A percentile compares a stretch with the other conserved stretches of the same genome.
These are phyloP conservation scores for Adansonia digitata DNA, from an alignment of 345 rosid genomes.

Conservation along the genomic window DNA sequence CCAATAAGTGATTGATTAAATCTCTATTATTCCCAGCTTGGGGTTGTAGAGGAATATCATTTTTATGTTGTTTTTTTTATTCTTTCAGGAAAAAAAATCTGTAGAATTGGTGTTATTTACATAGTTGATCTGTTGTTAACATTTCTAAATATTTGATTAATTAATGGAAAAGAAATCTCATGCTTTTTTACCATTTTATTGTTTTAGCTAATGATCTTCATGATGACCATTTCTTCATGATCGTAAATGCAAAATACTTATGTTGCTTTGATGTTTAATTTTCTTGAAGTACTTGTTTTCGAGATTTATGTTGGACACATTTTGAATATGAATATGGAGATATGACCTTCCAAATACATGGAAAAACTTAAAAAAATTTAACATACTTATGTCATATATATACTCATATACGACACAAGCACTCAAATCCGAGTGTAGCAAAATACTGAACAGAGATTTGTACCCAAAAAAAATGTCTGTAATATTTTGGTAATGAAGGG, in stretches of 20 bases:
- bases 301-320: too few relatives aligned
- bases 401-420: too few relatives aligned
- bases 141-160: constrained; percentile 55
- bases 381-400: too few relatives aligned
- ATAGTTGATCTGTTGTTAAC: constrained; percentile 43
- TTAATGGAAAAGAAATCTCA: constrained; percentile 29
- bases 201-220: neutral
- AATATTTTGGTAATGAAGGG: neutral
- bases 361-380: too few relatives aligned
- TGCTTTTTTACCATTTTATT: constrained; percentile 1
- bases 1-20: constrained; percentile 36
- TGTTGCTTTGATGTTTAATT: neutral
- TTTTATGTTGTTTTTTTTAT: constrained; percentile 25
- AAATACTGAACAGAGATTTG: neutral
- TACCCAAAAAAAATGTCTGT: neutral
- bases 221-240: neutral
- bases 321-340: too few relatives aligned
- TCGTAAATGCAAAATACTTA: neutral
- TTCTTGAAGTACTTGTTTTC: too few relatives aligned
- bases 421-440: too few relatives aligned
- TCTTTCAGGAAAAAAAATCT: constrained; percentile 35
- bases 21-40: constrained; percentile 23
- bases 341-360: too few relatives aligned
- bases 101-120: constrained; percentile 34
- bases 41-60: constrained; percentile 32